These are phyloP conservation scores for Letharia lupina DNA, from an alignment of 495 filamentous ascomycete species.

Conservation along the genomic window DNA sequence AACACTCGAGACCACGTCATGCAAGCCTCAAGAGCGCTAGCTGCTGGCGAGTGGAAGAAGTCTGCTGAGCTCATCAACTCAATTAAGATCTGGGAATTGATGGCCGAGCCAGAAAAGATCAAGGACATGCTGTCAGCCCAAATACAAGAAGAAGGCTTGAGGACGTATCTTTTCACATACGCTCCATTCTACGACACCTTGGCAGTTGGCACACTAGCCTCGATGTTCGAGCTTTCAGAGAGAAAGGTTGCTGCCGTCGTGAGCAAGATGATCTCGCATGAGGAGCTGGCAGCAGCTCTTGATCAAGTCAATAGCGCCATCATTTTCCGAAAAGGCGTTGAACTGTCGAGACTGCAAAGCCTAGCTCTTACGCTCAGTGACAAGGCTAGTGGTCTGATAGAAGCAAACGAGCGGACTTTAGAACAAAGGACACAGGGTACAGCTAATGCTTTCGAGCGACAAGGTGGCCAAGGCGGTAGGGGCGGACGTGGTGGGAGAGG, in stretches of 20 bases:
- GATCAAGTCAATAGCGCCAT: constrained; percentile 97
- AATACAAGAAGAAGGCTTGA: constrained; percentile 95
- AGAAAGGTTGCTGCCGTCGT: constrained; percentile 90
- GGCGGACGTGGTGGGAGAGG: constrained; percentile 60
- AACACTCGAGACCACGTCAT: constrained; percentile 99
- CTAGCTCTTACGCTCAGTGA: constrained; percentile 87
- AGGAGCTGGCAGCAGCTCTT: constrained; percentile 89
- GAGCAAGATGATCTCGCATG: constrained; percentile 99
- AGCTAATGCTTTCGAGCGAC: constrained; percentile 86
- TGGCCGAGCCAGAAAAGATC: constrained; percentile 75
- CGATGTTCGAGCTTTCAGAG: constrained; percentile 90
- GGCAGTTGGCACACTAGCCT: constrained; percentile 69
- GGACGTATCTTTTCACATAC: constrained; percentile 99
- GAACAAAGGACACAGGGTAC: constrained; percentile 95
- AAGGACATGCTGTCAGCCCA: constrained; percentile 95
- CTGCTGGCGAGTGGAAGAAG: constrained; percentile 97
- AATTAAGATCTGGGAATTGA: constrained; percentile 99
- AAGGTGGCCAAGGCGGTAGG: constrained; percentile 66
- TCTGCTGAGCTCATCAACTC: constrained; percentile 81
- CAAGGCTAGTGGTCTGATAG: constrained; percentile 91
- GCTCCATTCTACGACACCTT: constrained; percentile 98
- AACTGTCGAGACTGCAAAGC: constrained; percentile 91
- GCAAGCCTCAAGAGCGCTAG: constrained; percentile 93
- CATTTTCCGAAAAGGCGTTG: constrained; percentile 98
- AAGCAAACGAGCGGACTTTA: constrained; percentile 92